Percentiles rank a stretch among this genome's conserved stretches.
phyloP scores from a whole-genome alignment of 306 rosid genomes.

The Luffa aegyptiaca region DNA sequence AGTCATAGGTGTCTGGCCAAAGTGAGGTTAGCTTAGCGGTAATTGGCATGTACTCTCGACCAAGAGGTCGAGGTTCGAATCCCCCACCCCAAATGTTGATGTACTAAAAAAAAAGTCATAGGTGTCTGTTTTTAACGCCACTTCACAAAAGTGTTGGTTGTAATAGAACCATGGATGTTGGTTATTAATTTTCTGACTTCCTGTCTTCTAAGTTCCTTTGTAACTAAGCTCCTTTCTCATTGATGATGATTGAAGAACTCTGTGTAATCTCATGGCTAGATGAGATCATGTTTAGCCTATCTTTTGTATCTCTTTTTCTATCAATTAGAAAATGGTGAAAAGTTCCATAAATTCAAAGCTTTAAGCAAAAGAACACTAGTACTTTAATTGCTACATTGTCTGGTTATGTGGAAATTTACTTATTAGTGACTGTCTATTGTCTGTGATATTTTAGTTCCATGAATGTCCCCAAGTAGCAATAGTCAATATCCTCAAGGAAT shows the following conservation, averaged over 20 bases:
- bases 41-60: too few species aligned
- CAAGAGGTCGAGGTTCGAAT: too few species aligned
- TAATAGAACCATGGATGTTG: not conserved
- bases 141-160: not conserved
- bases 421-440: not conserved
- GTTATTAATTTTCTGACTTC: not conserved
- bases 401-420: not conserved
- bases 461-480: slow-evolving; percentile 57
- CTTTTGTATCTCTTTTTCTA: not conserved
- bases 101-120: not conserved
- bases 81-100: too few species aligned
- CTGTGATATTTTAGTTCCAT: slow-evolving; percentile 35
- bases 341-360: not conserved
- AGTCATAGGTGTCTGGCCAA: not conserved
- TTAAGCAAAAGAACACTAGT: not conserved
- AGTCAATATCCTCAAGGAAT: slow-evolving; percentile 34
- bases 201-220: not conserved
- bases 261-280: not conserved
- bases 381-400: not conserved
- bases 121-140: not conserved
- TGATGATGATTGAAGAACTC: not conserved
- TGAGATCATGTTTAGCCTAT: not conserved
- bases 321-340: too few species aligned
- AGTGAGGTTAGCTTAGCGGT: too few species aligned
- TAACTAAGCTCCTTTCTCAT: not conserved